Evolutionary conservation across 495 filamentous ascomycete genomes (phyloP).

Genomic region (Penicillium cosmopolitanum): DNA sequence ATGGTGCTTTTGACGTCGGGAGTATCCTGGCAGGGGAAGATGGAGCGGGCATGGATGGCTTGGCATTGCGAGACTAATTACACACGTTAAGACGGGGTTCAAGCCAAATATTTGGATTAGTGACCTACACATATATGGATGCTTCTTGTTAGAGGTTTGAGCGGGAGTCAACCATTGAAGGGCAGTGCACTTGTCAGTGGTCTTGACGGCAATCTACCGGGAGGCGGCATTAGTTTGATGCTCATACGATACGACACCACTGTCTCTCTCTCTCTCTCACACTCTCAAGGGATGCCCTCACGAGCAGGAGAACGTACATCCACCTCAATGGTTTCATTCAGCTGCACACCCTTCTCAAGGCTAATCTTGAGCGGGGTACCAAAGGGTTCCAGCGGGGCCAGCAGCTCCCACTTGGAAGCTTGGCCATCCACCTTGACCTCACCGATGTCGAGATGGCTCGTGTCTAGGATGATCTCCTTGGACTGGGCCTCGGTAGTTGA

Average conservation of each 20-base stretch:
- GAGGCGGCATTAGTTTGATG: not conserved
- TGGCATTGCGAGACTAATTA: conserved; percentile 85
- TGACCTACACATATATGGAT: conserved; percentile 86
- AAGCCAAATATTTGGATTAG: not conserved
- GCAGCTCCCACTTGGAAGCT: conserved; percentile 67
- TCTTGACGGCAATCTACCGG: conserved; percentile 60
- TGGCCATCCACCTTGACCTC: conserved; percentile 66
- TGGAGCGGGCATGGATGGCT: conserved; percentile 88
- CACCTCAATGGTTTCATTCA: conserved; percentile 65
- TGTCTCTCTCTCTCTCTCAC: no score
- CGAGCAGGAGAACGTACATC: conserved; percentile 44
- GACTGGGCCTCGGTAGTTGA: conserved; percentile 69
- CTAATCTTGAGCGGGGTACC: conserved; percentile 78
- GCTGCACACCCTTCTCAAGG: conserved; percentile 63
- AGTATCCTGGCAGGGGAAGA: conserved; percentile 97
- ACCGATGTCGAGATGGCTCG: conserved; percentile 73
- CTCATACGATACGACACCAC: no score
- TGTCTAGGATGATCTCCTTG: conserved; percentile 83
- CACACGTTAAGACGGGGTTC: not conserved
- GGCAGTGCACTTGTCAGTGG: conserved; percentile 86
- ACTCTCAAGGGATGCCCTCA: no score
- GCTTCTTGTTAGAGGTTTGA: conserved; percentile 90
- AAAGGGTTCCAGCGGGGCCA: conserved; percentile 69
- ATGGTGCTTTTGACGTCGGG: conserved; percentile 92
- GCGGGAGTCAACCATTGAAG: conserved; percentile 90